Evolutionary conservation across 257 asterid genomes (phyloP).

Genomic region (Solanum medicagineum): DNA sequence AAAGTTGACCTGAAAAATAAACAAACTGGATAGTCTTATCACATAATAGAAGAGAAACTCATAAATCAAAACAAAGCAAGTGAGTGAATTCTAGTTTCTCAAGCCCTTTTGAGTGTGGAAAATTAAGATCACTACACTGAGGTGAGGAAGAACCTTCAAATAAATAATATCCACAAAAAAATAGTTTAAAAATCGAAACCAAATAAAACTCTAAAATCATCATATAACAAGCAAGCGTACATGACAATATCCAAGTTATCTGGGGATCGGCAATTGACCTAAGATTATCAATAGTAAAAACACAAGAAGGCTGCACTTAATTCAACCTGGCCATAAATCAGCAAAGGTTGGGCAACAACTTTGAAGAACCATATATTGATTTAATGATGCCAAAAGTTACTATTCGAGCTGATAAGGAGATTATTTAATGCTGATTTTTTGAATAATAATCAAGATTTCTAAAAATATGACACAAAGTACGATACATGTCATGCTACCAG

Average conservation of each 20-base stretch:
- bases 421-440: background rate
- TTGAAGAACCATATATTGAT: background rate
- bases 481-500: background rate
- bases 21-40: background rate
- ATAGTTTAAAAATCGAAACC: background rate
- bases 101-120: background rate
- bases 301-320: background rate
- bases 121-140: background rate
- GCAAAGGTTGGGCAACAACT: background rate
- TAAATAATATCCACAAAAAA: background rate
- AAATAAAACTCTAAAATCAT: background rate
- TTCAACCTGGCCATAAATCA: background rate
- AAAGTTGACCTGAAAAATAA: conserved; percentile 4
- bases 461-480: background rate
- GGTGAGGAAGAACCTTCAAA: background rate
- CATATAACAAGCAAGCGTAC: background rate
- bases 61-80: conserved; percentile 26
- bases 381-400: background rate
- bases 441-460: background rate
- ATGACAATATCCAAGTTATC: background rate
- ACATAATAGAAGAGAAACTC: conserved; percentile 12
- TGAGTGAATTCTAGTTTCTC: background rate
- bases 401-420: background rate
- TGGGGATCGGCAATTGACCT: background rate
- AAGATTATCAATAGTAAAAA: background rate